Conservation (phyloP, 1,139 yeast species). For the Pneumocystis canis region DNA sequence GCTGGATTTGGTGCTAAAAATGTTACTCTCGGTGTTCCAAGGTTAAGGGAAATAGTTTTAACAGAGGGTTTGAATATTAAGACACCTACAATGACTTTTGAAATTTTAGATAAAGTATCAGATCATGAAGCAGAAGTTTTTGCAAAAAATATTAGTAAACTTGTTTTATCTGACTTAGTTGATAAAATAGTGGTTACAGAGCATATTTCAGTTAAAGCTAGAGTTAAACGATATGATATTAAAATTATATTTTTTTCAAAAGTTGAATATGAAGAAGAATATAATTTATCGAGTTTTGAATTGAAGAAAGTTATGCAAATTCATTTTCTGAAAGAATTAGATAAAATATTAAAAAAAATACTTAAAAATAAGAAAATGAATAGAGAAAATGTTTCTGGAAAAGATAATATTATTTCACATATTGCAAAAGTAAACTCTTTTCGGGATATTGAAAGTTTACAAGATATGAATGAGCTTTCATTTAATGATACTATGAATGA, state of each 20-base stretch:
- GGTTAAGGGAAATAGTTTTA: constrained; percentile 99
- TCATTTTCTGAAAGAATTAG: constrained; percentile 62
- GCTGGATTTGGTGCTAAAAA: constrained; percentile 99
- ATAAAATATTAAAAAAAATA: constrained; percentile 24
- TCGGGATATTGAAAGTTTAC: constrained; percentile 31
- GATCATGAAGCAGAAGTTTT: constrained; percentile 85
- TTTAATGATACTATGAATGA: constrained; percentile 19
- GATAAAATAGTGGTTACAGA: constrained; percentile 78
- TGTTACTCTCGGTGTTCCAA: constrained; percentile 98
- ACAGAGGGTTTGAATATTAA: constrained; percentile 90
- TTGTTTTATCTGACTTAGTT: constrained; percentile 74
- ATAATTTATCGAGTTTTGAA: constrained; percentile 72
- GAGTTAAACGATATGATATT: constrained; percentile 53
- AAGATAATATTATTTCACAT: constrained; percentile 38
- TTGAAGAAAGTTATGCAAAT: constrained; percentile 52
- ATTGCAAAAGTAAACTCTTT: constrained; percentile 47
- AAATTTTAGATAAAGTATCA: constrained; percentile 59
- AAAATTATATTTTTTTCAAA: constrained; percentile 61
- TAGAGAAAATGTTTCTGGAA: constrained; percentile 8
- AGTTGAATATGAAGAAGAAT: constrained; percentile 69
- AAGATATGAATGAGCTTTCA: constrained; percentile 14
- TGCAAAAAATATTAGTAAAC: constrained; percentile 80
- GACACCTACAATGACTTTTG: constrained; percentile 96
- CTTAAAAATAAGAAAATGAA: constrained; percentile 22
- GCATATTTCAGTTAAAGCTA: constrained; percentile 43